Evolutionary conservation across 1,139 yeast species (phyloP).

Genomic region (Kurtzmaniella quercitrusa): DNA sequence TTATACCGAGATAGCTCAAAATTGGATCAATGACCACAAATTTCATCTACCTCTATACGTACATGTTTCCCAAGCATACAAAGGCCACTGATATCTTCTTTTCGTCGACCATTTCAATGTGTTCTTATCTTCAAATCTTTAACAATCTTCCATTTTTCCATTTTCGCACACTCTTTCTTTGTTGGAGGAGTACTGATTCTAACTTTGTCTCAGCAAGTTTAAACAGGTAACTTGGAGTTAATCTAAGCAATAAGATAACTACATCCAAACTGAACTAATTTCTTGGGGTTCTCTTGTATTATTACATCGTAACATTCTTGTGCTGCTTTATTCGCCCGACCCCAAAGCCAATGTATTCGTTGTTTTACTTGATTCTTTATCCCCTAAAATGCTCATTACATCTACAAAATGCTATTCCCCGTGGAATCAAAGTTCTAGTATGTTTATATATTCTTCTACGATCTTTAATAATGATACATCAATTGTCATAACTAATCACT

Average conservation of each 20-base stretch:
- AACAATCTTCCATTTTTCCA: not conserved
- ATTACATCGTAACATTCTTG: too few species aligned
- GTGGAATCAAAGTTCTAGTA: too few species aligned
- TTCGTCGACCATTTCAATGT: slow-evolving; percentile 14
- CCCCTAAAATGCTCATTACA: too few species aligned
- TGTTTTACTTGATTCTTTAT: too few species aligned
- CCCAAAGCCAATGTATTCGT: too few species aligned
- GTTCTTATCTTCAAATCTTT: not conserved
- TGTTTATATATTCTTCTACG: not conserved
- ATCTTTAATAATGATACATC: not conserved
- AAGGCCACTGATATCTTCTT: slow-evolving; percentile 66
- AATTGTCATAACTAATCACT: not conserved
- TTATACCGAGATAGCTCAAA: too few species aligned
- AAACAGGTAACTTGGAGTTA: too few species aligned
- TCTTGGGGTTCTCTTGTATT: too few species aligned
- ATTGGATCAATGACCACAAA: not conserved
- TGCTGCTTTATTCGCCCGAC: too few species aligned
- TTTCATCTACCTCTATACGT: slow-evolving; percentile 21
- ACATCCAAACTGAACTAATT: too few species aligned
- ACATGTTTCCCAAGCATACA: slow-evolving; percentile 90
- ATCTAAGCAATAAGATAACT: too few species aligned
- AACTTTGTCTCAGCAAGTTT: not conserved
- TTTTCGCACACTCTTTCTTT: not conserved
- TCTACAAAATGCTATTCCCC: too few species aligned
- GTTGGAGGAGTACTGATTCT: not conserved